A percentile compares a stretch with the other conserved stretches of the same genome.
Evolutionary conservation across 495 filamentous ascomycete genomes (phyloP).

Genomic region (Aspergillus haitiensis): DNA sequence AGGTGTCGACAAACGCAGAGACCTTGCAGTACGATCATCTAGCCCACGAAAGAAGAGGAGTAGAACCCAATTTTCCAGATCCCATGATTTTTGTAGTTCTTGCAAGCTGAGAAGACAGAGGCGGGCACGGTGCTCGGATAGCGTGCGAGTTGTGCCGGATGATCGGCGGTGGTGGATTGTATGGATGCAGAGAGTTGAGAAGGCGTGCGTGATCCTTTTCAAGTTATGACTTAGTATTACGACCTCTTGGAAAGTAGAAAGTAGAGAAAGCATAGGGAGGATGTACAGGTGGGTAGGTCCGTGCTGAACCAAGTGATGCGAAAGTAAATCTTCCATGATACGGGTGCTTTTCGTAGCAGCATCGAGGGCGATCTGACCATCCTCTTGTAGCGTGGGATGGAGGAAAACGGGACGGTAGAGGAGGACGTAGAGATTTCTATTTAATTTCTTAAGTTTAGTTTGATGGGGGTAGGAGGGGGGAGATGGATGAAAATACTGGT

Average conservation of each 20-base stretch:
- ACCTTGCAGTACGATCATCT: constrained; percentile 44
- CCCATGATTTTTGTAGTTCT: constrained; percentile 51
- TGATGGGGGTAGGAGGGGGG: neutral
- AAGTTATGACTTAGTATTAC: neutral
- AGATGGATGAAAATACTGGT: constrained; percentile 33
- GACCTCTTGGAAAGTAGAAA: neutral
- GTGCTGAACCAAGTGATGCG: constrained; percentile 47
- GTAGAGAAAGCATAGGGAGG: neutral
- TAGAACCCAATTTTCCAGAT: constrained; percentile 49
- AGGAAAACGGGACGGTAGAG: constrained; percentile 42
- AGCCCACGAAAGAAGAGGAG: constrained; percentile 49
- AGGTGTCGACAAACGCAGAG: constrained; percentile 32
- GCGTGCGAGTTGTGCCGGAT: constrained; percentile 38
- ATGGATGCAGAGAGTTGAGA: constrained; percentile 50
- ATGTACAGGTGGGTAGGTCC: constrained; percentile 38
- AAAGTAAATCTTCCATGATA: constrained; percentile 49
- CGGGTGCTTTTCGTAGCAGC: constrained; percentile 46
- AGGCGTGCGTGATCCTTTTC: constrained; percentile 47
- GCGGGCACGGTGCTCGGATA: constrained; percentile 50
- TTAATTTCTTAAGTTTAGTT: neutral
- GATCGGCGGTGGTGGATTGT: constrained; percentile 45
- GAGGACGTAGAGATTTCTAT: constrained; percentile 43
- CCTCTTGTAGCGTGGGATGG: constrained; percentile 21
- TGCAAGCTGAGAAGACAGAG: constrained; percentile 47
- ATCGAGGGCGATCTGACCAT: constrained; percentile 42